phyloP scores from a whole-genome alignment of 2,329 filamentous ascomycete species.

The Aspergillus sp. region DNA sequence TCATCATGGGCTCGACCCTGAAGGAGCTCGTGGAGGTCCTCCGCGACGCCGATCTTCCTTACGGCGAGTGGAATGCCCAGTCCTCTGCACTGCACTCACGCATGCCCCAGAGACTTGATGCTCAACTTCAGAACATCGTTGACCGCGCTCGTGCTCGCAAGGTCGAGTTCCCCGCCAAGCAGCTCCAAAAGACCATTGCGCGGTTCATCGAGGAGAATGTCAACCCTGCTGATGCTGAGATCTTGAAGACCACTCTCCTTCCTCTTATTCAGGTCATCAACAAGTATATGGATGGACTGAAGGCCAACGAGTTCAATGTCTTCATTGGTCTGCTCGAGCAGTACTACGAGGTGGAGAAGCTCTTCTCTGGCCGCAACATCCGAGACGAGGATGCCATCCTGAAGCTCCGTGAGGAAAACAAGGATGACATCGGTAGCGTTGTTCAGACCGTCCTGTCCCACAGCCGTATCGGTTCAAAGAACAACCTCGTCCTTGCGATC shows the following conservation, averaged over 20 bases:
- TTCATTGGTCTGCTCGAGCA: constrained; percentile 75
- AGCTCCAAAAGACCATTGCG: constrained; percentile 74
- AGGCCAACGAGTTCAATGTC: constrained; percentile 81
- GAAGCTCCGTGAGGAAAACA: constrained; percentile 91
- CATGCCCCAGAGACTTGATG: constrained; percentile 92
- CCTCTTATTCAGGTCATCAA: constrained; percentile 77
- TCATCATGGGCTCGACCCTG: constrained; percentile 85
- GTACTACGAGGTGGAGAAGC: constrained; percentile 78
- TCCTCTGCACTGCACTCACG: constrained; percentile 95
- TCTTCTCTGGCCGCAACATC: constrained; percentile 79
- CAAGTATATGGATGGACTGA: constrained; percentile 81
- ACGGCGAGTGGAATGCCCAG: constrained; percentile 93
- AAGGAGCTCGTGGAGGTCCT: constrained; percentile 89
- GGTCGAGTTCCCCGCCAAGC: constrained; percentile 87
- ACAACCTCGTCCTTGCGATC: constrained; percentile 85
- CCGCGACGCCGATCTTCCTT: constrained; percentile 84
- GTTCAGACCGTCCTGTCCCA: constrained; percentile 90
- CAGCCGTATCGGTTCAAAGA: constrained; percentile 89
- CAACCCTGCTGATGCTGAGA: constrained; percentile 65
- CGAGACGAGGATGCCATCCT: constrained; percentile 94
- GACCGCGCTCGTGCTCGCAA: constrained; percentile 76
- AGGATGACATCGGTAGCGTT: constrained; percentile 81
- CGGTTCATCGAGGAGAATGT: constrained; percentile 90
- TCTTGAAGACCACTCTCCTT: constrained; percentile 68
- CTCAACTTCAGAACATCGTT: constrained; percentile 77